A percentile compares a stretch with the other conserved stretches of the same genome.
Evolutionary conservation across 768 basidiomycete genomes (phyloP).

Genomic region (Tephrocybe sp.): DNA sequence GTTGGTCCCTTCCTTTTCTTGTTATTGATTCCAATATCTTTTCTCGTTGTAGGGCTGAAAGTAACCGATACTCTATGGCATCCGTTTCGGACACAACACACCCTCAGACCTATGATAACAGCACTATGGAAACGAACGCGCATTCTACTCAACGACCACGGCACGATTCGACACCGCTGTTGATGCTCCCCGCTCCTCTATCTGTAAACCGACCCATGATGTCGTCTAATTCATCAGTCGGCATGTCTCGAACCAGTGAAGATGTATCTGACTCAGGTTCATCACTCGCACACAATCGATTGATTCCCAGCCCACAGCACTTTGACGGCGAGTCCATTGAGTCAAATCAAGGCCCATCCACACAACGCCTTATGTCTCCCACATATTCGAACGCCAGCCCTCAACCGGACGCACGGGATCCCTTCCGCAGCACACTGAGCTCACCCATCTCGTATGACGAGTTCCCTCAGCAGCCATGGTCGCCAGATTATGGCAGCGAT

Average conservation of each 20-base stretch:
- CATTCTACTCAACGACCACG: conserved; percentile 48
- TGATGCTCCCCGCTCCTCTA: conserved; percentile 76
- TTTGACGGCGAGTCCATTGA: conserved; percentile 39
- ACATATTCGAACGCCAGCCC: conserved; percentile 22
- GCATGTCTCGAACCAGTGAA: conserved; percentile 44
- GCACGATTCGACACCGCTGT: conserved; percentile 65
- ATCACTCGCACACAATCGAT: conserved; percentile 39
- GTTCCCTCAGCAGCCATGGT: conserved; percentile 19
- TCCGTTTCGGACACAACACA: conserved; percentile 77
- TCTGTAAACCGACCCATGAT: conserved; percentile 52
- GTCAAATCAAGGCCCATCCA: conserved; percentile 20
- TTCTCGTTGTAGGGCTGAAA: conserved; percentile 24
- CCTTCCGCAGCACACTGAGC: conserved; percentile 51
- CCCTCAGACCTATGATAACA: conserved; percentile 52
- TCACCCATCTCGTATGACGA: conserved; percentile 22
- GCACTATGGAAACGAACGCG: conserved; percentile 58
- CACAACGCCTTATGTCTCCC: conserved; percentile 29
- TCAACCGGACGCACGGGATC: conserved; percentile 31
- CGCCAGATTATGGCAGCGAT: conserved; percentile 28
- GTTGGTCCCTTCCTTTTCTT: conserved; percentile 4
- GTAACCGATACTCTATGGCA: conserved; percentile 69
- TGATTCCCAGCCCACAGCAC: conserved; percentile 38
- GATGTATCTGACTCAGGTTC: conserved; percentile 42
- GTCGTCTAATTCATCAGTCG: conserved; percentile 48
- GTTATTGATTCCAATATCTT: neutral